phyloP scores from a whole-genome alignment of 1,284 basidiomycete species.

The Cryptococcus sp. region DNA sequence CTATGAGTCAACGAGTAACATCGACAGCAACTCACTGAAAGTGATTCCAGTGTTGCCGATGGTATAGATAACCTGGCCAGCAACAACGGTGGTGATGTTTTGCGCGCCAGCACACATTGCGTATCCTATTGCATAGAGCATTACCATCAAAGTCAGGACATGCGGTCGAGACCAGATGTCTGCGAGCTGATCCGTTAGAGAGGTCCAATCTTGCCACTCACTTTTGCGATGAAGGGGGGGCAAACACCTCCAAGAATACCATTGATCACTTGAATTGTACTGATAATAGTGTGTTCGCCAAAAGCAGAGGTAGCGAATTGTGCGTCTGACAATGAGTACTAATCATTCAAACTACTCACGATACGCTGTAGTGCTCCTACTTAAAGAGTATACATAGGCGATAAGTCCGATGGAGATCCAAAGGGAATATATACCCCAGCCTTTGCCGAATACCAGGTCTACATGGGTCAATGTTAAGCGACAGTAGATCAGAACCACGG shows the following conservation, averaged over 20 bases:
- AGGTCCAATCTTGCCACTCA: neutral
- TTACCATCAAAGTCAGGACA: slow-evolving; percentile 19
- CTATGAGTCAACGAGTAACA: neutral
- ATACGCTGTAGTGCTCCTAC: slow-evolving; percentile 23
- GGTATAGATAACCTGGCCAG: slow-evolving; percentile 38
- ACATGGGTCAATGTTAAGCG: neutral
- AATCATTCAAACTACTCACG: slow-evolving; percentile 9
- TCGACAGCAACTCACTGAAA: slow-evolving; percentile 7
- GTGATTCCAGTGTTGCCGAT: slow-evolving; percentile 35
- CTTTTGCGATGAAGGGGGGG: neutral
- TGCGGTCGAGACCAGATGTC: slow-evolving; percentile 31
- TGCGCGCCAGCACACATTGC: slow-evolving; percentile 30
- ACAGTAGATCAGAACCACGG: neutral
- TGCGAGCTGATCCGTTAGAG: slow-evolving; percentile 7
- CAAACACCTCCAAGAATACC: neutral
- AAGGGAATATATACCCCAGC: slow-evolving; percentile 24
- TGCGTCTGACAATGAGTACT: neutral
- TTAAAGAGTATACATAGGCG: slow-evolving; percentile 25
- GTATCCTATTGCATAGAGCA: slow-evolving; percentile 39
- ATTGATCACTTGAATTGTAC: slow-evolving; percentile 34
- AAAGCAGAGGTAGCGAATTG: slow-evolving; percentile 40
- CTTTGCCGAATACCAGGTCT: slow-evolving; percentile 34
- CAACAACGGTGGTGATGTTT: slow-evolving; percentile 31
- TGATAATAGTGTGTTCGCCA: slow-evolving; percentile 38
- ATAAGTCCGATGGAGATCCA: slow-evolving; percentile 31